Base-by-base conservation (phyloP, 345 rosid species). In the Ailanthus altissimus region DNA sequence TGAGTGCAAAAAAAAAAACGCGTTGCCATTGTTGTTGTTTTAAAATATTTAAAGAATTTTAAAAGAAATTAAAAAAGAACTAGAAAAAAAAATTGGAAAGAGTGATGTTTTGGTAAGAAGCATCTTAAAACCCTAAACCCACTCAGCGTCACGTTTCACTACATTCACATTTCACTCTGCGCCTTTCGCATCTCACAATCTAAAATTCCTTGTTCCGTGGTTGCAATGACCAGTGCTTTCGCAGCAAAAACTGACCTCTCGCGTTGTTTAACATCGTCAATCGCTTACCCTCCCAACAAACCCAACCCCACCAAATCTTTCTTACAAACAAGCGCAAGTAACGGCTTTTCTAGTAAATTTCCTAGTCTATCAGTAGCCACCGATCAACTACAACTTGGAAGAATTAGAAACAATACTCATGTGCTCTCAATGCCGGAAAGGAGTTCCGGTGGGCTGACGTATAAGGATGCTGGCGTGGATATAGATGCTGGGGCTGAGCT, bases 401-500 rank as follows among this genome's bases (percentile, higher is more conserved):
- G 69, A 61, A 42, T 73, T 61, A 25, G 36, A 40, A 8, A 4
- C 76, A 21, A 6, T 57, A 36, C 45, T 59, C 60, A 50, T 36
- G 42, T 73, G 16, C 57, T 75, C 32, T 80, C 89, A 0, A 56
- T 84, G 79, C 79, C 84, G 5, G 78, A 81, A 68, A 80, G 65
- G 57, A 77, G 71, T 70, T 61, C 76, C 6, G 79, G 58, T 25
- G 82, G 46, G 38, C 92, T 96, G 21, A 96, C 88, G 0, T 91
- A 93, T 79, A 91, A 91, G 83, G 97, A 86, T 8, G 91, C 97
- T 13, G 97, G 98, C 67, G 97, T 94, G n/a, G 97, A 94, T 80
- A 94, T 92, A 43, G 97, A 96, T 85, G 97, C 99, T 20, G 97
- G 98, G 53, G 60, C 95, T 8, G 97, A 96, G 78, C 99, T 96